A percentile compares a stretch with the other conserved stretches of the same genome.
Evolutionary conservation across 805 yeast species (phyloP).

Genomic region (Soucietia sequanensis): DNA sequence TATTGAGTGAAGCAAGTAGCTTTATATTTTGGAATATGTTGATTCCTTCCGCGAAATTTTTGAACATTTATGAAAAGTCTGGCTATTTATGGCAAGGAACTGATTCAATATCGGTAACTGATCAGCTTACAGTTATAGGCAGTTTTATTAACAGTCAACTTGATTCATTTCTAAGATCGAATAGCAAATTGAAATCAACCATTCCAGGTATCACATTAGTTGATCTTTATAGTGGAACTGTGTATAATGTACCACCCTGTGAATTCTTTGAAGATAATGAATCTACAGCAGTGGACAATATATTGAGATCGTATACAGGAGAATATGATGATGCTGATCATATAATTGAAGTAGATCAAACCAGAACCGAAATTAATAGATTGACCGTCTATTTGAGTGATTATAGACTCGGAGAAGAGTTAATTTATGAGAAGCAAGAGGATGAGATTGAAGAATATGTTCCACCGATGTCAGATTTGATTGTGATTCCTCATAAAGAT

Average conservation of each 20-base stretch:
- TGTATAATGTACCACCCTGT: no score
- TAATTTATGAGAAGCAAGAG: no score
- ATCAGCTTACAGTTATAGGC: conserved; percentile 11
- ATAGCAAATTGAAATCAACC: no score
- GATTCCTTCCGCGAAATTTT: conserved; percentile 13
- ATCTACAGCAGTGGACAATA: no score
- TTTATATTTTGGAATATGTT: conserved; percentile 29
- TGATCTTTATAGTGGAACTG: no score
- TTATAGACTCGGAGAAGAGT: no score
- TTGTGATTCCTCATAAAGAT: conserved; percentile 11
- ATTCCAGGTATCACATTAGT: no score
- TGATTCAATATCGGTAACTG: conserved; percentile 2
- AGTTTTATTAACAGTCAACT: conserved; percentile 18
- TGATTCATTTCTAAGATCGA: conserved; percentile 11
- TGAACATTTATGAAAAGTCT: conserved; percentile 20
- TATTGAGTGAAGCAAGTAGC: conserved; percentile 34
- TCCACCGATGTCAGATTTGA: conserved; percentile 14
- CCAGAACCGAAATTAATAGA: no score
- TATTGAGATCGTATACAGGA: no score
- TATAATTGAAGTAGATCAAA: no score
- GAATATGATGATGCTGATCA: no score
- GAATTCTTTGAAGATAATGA: no score
- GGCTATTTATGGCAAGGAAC: conserved; percentile 21
- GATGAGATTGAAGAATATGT: conserved; percentile 5
- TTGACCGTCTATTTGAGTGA: conserved; percentile 19